A percentile compares a stretch with the other conserved stretches of the same genome.
Conservation (phyloP, 768 basidiomycete species). For the Lactifluus rugatus region DNA sequence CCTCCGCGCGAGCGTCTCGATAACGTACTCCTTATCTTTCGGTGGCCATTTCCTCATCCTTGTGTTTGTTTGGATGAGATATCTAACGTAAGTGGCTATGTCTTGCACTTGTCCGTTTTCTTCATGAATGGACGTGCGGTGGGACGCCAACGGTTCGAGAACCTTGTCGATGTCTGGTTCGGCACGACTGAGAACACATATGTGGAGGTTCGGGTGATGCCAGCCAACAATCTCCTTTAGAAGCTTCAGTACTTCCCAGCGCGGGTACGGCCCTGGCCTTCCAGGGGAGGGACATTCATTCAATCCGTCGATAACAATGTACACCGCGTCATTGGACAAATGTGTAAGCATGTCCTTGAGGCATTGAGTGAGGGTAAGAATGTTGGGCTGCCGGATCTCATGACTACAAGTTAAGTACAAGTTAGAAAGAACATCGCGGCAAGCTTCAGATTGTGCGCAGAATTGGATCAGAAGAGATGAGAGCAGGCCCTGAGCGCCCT, state of each 20-base stretch:
- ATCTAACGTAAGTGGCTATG: background rate
- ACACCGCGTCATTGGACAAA: background rate
- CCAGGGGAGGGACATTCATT: background rate
- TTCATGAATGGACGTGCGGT: background rate
- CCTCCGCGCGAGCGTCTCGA: background rate
- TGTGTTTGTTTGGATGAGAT: background rate
- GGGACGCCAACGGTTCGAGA: background rate
- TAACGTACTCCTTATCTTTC: background rate
- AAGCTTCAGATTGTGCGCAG: background rate
- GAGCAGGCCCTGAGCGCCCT: background rate
- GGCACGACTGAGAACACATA: background rate
- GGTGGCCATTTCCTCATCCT: background rate
- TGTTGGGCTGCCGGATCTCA: background rate
- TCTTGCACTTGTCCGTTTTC: background rate
- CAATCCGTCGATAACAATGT: background rate
- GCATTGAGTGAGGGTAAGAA: background rate
- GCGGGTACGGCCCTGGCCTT: background rate
- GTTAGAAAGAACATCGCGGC: background rate
- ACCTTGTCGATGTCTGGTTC: background rate
- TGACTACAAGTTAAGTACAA: background rate
- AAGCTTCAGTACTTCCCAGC: background rate
- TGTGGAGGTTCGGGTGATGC: background rate
- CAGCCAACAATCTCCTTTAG: background rate
- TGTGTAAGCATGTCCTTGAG: background rate
- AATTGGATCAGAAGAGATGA: background rate